phyloP scores from a whole-genome alignment of 2,329 filamentous ascomycete genomes.

The Calycina herbarum region DNA sequence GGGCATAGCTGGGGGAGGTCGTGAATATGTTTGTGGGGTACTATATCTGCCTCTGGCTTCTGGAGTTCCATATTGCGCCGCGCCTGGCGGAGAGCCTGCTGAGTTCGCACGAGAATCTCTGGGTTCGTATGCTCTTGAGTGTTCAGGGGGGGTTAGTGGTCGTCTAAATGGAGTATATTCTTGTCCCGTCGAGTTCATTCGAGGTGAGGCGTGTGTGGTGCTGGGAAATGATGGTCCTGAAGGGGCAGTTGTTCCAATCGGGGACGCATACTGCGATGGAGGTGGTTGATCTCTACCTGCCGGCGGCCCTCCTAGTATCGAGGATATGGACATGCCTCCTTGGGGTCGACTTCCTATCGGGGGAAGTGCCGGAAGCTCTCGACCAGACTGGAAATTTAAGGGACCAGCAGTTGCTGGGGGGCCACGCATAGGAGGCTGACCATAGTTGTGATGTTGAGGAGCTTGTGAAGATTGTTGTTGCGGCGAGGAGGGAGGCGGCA shows the following conservation, averaged over 20 bases:
- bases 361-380: slow-evolving; percentile 54
- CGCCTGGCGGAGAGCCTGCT: slow-evolving; percentile 42
- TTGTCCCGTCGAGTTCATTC: slow-evolving; percentile 44
- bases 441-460: slow-evolving; percentile 38
- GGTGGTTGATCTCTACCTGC: slow-evolving; percentile 46
- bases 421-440: slow-evolving; percentile 39
- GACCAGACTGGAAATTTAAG: slow-evolving; percentile 46
- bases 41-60: slow-evolving; percentile 56
- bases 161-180: slow-evolving; percentile 65
- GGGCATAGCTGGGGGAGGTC: slow-evolving; percentile 43
- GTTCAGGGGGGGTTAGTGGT: slow-evolving; percentile 77
- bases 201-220: slow-evolving; percentile 41
- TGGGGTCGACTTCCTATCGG: slow-evolving; percentile 50
- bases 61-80: slow-evolving; percentile 50
- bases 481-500: slow-evolving; percentile 53
- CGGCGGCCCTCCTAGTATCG: slow-evolving; percentile 61
- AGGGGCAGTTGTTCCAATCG: slow-evolving; percentile 38
- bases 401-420: slow-evolving; percentile 43
- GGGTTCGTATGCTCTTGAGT: slow-evolving; percentile 55
- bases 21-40: slow-evolving; percentile 57
- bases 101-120: slow-evolving; percentile 41
- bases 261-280: slow-evolving; percentile 49
- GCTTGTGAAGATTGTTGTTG: slow-evolving; percentile 42
- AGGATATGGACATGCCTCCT: slow-evolving; percentile 67
- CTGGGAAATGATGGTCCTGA: slow-evolving; percentile 42